Evolutionary conservation across 2,329 filamentous ascomycete species (phyloP), one percentile per base, ranked within the genome.

Genomic region (Verticillium longisporum): DNA sequence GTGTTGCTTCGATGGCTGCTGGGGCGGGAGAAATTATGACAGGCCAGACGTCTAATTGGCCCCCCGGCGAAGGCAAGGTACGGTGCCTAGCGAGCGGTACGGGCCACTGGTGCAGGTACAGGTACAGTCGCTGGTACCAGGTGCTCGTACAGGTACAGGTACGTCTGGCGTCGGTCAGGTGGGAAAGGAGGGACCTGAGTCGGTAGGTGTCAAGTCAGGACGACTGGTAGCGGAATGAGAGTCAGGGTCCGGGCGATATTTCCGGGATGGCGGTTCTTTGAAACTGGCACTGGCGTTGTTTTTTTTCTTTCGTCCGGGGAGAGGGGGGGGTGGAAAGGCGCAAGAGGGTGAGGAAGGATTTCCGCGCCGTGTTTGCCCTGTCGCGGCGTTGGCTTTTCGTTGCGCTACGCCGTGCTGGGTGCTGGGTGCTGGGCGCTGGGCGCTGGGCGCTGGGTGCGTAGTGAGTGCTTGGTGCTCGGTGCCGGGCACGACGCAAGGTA

Each of bases 241-340:
- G 15, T 50, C 41, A 50, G 9, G 41, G 41, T 18, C n/a, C 41
- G 21, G n/a, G 63, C 59, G 58, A 32, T 55, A 60, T 62, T 65
- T 60, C 63, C 63, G 60, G 58, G 60, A 59, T 53, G 55, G 54
- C 62, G 63, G 63, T 65, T 65, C 63, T 21, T 62, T 60, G 56
- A 60, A 64, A 50, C 41, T 50, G 41, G 38, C 41, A 50, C 41
- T 50, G 41, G 41, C 41, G 34, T 36, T 36, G 6, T 36, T 36
- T 36, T 21, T 41, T 13, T 41, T 41, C 14, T 41, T n/a, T 18
- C 9, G 36, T 31, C n/a, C 31, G 32, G 31, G 57, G 14, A 26
- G 21, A 26, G 33, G n/a, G 50, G 57, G 54, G 41, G 56, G 60
- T 18, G 60, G 54, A 60, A 54, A 60, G 38, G 32, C 57, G 56